A percentile compares a stretch with the other conserved stretches of the same genome.
Evolutionary conservation across 805 yeast species (phyloP).

Genomic region (Myxozyma kluyveri): DNA sequence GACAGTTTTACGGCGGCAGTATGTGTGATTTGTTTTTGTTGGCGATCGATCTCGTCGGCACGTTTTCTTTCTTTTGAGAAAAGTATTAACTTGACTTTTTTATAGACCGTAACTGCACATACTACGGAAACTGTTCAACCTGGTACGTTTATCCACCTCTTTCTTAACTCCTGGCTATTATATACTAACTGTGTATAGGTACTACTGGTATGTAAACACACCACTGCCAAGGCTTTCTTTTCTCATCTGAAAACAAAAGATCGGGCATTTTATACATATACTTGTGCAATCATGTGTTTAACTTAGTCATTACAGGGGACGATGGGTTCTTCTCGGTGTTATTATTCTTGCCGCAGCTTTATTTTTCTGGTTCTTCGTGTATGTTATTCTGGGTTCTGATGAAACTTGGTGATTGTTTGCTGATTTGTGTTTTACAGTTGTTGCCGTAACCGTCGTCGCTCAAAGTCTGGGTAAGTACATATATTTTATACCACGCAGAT

Average conservation of each 20-base stretch:
- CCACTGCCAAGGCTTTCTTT: background rate
- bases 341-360: slow-evolving; percentile 8
- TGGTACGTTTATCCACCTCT: slow-evolving; percentile 9
- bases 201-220: slow-evolving; percentile 18
- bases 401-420: background rate
- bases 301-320: slow-evolving; percentile 19
- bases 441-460: slow-evolving; percentile 11
- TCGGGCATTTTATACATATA: no score
- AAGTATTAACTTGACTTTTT: background rate
- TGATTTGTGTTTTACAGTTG: slow-evolving; percentile 5
- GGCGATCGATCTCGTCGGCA: background rate
- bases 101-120: slow-evolving; percentile 16
- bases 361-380: slow-evolving; percentile 16
- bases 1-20: background rate
- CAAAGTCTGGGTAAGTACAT: slow-evolving; percentile 16
- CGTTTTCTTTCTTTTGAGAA: background rate
- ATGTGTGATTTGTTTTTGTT: background rate
- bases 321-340: slow-evolving; percentile 24
- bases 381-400: slow-evolving; percentile 1
- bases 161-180: no score
- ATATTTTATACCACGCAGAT: no score
- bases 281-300: no score
- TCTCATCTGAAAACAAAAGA: no score
- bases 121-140: slow-evolving; percentile 18
- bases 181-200: no score